Percentiles rank a stretch among this genome's conserved stretches.
These are phyloP conservation scores for Jasminum sambac DNA, from an alignment of 257 asterid species.

Conservation along the genomic window DNA sequence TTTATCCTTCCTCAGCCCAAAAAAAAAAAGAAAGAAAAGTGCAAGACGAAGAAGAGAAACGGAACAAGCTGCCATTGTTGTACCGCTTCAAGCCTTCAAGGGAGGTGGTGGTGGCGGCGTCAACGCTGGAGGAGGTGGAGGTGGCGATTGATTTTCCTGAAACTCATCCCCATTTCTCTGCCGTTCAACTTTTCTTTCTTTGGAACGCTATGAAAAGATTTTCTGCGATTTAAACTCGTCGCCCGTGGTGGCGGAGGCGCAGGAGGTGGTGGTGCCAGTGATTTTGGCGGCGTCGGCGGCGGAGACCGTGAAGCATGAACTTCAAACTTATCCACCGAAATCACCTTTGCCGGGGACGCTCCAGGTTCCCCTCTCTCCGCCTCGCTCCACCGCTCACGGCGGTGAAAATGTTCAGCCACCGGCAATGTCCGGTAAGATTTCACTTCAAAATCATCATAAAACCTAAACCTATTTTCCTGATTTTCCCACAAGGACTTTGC, in stretches of 20 bases:
- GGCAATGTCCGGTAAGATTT: constrained; percentile 41
- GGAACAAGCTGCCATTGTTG: no score
- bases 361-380: constrained; percentile 27
- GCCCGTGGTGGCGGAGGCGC: constrained; percentile 37
- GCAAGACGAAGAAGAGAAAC: no score
- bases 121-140: constrained; percentile 36
- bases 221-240: constrained; percentile 43
- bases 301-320: constrained; percentile 27
- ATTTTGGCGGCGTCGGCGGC: constrained; percentile 27
- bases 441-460: constrained; percentile 68
- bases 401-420: constrained; percentile 25
- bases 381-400: constrained; percentile 29
- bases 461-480: constrained; percentile 41
- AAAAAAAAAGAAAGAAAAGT: no score
- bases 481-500: constrained; percentile 54
- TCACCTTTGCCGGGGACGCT: constrained; percentile 33
- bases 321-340: constrained; percentile 69
- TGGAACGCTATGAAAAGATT: constrained; percentile 53
- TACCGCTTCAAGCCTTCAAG: no score
- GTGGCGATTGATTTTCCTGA: constrained; percentile 23
- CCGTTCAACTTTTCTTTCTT: constrained; percentile 36
- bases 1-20: no score
- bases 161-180: constrained; percentile 30
- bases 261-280: constrained; percentile 38
- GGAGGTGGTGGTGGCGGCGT: constrained; percentile 35